Conservation (phyloP, 306 rosid species). For the Castanea sativa region DNA sequence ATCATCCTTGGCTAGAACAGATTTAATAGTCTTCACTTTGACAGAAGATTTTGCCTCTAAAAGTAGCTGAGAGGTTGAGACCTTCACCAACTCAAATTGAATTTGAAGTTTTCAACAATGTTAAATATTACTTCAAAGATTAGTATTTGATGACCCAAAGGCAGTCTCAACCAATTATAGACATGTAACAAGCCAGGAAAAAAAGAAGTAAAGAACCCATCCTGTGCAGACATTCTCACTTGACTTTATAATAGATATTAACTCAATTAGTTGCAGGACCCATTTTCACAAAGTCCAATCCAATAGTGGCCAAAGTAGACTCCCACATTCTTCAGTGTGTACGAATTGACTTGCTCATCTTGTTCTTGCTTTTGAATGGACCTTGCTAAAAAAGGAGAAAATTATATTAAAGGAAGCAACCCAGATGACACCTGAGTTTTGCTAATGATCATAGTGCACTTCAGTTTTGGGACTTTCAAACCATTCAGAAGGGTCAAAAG, state of each 20-base stretch:
- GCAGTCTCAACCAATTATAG: too few relatives aligned
- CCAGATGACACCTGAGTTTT: neutral
- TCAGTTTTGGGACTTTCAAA: neutral
- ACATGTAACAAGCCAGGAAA: too few relatives aligned
- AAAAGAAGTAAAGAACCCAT: too few relatives aligned
- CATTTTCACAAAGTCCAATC: neutral
- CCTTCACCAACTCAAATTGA: too few relatives aligned
- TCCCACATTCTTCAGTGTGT: neutral
- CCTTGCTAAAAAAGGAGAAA: slow-evolving; percentile 3
- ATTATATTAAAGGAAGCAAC: slow-evolving; percentile 3
- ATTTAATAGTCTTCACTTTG: too few relatives aligned
- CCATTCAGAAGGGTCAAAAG: neutral
- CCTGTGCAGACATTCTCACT: neutral
- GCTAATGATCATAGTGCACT: neutral
- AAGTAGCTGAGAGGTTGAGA: too few relatives aligned
- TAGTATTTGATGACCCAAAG: too few relatives aligned
- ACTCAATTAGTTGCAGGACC: neutral
- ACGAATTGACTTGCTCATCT: slow-evolving; percentile 1
- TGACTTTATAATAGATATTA: neutral
- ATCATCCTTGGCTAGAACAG: too few relatives aligned
- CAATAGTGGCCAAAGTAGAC: neutral
- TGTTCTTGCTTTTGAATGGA: slow-evolving; percentile 19
- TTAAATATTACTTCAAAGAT: too few relatives aligned
- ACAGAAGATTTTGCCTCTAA: too few relatives aligned
- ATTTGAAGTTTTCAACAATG: too few relatives aligned